Base-by-base conservation (phyloP, 257 asterid species). In the Solanum dulcamara region DNA sequence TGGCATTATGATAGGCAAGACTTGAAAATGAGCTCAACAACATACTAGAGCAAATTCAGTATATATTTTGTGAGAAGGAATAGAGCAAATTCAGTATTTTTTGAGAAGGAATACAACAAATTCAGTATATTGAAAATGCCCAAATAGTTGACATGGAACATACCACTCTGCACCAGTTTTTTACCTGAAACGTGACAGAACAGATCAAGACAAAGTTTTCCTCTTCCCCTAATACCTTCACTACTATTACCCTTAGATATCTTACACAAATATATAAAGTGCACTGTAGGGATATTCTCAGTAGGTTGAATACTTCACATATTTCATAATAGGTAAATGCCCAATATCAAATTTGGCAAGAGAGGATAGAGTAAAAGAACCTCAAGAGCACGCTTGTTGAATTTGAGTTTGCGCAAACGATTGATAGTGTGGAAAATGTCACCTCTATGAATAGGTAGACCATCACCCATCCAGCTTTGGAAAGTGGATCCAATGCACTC, bases 391-490 rank as follows among this genome's bases (percentile, higher is more conserved):
- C 98, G 91, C 77, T 89, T 94, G 51, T 87, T 89, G 81, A 94
- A 85, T 60, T 92, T 91, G 85, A 90, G 90, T 89, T 93, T 90
- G 55, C 99, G 94, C 87, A 96, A 87, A 82, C 98, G 98, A 87
- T 92, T 93, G 88, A 96, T 90, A 3, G 90, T 37, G 40, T 94
- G 98, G 84, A 93, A 94, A 84, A 94, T 88, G 9, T 96, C 93
- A 85, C 96, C 95, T 80, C 94, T 91, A 81, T 90, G 95, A 86
- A 96, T 81, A 74, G 99, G 97, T 22, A 93, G 85, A 42, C 99
- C 99, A 88, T 96, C 95, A 79, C 98, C 97, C 99, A 94, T 96
- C 99, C 98, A 96, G 88, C 94, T 84, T 86, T 88, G 98, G 88
- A 96, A 96, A 77, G 99, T 98, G 71, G 92, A 87, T 51, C 91